Evolutionary conservation across 768 basidiomycete species (phyloP).

Genomic region (Trametes gibbosa): DNA sequence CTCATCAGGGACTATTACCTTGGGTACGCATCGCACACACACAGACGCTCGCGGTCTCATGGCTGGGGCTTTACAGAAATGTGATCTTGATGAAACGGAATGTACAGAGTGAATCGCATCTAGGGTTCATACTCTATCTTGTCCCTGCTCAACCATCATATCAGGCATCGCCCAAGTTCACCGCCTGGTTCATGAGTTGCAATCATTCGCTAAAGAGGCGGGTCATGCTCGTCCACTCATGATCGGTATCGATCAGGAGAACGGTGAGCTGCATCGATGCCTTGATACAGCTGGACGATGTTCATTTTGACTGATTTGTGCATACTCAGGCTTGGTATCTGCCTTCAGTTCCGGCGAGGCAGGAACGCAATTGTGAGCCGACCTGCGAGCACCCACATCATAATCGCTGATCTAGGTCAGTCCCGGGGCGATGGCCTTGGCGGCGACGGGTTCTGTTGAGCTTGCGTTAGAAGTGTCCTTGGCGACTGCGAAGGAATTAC

Average conservation of each 20-base stretch:
- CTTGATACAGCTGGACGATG: too few relatives aligned
- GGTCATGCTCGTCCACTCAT: constrained; percentile 57
- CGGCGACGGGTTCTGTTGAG: constrained; percentile 47
- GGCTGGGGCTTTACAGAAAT: constrained; percentile 31
- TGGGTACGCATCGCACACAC: constrained; percentile 34
- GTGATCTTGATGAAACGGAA: constrained; percentile 72
- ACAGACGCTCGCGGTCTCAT: not conserved
- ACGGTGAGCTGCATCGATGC: constrained; percentile 40
- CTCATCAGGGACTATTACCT: constrained; percentile 63
- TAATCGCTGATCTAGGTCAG: constrained; percentile 31
- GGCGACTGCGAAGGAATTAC: constrained; percentile 56
- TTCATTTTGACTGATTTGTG: not conserved
- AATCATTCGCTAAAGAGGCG: constrained; percentile 51
- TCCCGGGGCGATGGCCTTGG: constrained; percentile 73
- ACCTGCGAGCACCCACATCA: not conserved
- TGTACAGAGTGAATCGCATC: constrained; percentile 41
- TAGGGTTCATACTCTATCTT: not conserved
- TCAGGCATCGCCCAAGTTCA: constrained; percentile 53
- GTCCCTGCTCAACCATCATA: not conserved
- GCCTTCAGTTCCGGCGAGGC: constrained; percentile 58
- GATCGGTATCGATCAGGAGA: constrained; percentile 75
- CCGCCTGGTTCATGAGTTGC: constrained; percentile 46
- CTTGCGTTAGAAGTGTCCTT: constrained; percentile 46
- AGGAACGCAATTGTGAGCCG: constrained; percentile 66
- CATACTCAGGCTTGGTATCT: constrained; percentile 58